These are phyloP conservation scores for Thermomyces lanuginosus DNA, from an alignment of 2,329 filamentous ascomycete species.

Conservation along the genomic window DNA sequence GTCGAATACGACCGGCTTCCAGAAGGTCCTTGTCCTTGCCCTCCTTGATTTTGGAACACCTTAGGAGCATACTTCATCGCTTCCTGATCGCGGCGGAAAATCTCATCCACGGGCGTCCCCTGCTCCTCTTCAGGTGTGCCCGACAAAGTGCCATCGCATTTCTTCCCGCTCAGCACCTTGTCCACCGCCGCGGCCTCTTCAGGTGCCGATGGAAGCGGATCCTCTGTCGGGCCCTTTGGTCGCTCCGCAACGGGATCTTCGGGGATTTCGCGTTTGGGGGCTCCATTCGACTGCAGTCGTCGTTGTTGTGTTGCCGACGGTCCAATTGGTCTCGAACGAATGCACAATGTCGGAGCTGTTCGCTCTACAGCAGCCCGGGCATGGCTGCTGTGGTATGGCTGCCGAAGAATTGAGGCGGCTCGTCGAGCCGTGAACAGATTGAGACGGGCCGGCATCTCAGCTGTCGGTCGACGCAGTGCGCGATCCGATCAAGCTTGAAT, in stretches of 20 bases:
- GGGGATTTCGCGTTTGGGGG: slow-evolving; percentile 13
- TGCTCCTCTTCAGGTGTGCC: slow-evolving; percentile 43
- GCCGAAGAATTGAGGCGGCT: slow-evolving; percentile 17
- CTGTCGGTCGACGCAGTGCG: no score
- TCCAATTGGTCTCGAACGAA: not conserved
- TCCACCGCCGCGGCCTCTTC: slow-evolving; percentile 48
- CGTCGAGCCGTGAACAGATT: slow-evolving; percentile 29
- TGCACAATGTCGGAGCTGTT: not conserved
- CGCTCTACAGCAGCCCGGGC: not conserved
- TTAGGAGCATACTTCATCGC: slow-evolving; percentile 47
- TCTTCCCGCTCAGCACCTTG: slow-evolving; percentile 36
- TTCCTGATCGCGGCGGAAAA: slow-evolving; percentile 47
- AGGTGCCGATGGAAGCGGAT: slow-evolving; percentile 42
- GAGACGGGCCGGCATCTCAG: slow-evolving; percentile 39
- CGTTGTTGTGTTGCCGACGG: slow-evolving; percentile 7
- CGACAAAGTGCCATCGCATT: slow-evolving; percentile 25
- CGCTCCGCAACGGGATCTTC: slow-evolving; percentile 13
- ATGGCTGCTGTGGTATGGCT: slow-evolving; percentile 9
- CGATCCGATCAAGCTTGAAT: no score
- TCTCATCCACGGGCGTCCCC: slow-evolving; percentile 50
- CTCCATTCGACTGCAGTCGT: slow-evolving; percentile 23
- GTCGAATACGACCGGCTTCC: slow-evolving; percentile 44
- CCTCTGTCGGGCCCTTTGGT: slow-evolving; percentile 33
- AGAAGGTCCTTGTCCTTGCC: slow-evolving; percentile 26
- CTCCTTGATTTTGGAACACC: slow-evolving; percentile 43